Evolutionary conservation across 306 rosid species (phyloP), one percentile per base, ranked within the genome.

Genomic region (Morella rubra): DNA sequence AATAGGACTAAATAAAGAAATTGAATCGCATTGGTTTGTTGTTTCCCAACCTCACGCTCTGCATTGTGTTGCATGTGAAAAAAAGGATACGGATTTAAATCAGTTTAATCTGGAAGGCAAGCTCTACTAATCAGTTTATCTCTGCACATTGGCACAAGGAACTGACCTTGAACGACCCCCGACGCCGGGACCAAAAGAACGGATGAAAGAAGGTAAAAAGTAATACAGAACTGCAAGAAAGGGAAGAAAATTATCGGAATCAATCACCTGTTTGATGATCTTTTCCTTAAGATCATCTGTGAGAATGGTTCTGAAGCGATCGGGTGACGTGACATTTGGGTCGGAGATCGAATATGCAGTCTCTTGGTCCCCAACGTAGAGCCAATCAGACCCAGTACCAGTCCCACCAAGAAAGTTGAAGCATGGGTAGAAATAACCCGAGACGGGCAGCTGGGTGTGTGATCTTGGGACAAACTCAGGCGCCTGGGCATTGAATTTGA

Each of bases 401-500:
- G 87, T 61, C 13, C 91, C 95, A 60, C 95, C 94, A 56, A 90
- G 87, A 82, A 92, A 77, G 61, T 89, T 95, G 61, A 89, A 86
- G 67, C 89, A 90, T 0, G 99, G 97, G 27, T 92, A 89, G 80
- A 80, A 86, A 84, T 90, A 95, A 62, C 96, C 90, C 0, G 97
- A 87, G 58, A 92, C 49, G 0, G 97, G 96, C 76, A 88, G 44
- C 76, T 90, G 96, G 49, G 93, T 8, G 8, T 87, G 95, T 20
- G 97, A 77, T 80, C 93, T 86, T 13, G 99, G 99, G 6, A 95
- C 93, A n/a, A 95, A 95, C 75, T 92, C 99, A 49, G 97, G 97
- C 8, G 99, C 97, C 78, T 90, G 96, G 1, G 91, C 97, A 81
- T 95, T 95, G 83, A 95, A 92, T 74, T 82, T 92, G 93, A 92